Evolutionary conservation across 768 basidiomycete genomes (phyloP).

Genomic region (Tylopilus vinaceipallidus): DNA sequence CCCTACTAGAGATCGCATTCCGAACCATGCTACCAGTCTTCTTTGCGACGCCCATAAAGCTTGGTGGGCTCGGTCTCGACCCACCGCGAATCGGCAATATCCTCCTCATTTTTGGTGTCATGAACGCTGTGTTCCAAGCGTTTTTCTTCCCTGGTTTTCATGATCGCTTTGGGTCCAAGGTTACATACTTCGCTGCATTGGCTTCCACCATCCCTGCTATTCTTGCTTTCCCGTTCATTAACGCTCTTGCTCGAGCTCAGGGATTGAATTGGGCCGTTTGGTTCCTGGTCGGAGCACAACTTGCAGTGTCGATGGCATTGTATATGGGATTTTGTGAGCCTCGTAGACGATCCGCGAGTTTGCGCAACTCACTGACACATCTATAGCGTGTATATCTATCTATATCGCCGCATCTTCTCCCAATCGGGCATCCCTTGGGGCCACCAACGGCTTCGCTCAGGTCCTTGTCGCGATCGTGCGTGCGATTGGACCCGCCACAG

Average conservation of each 20-base stretch:
- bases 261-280: constrained; percentile 50
- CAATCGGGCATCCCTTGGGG: constrained; percentile 62
- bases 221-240: constrained; percentile 60
- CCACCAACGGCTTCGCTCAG: constrained; percentile 66
- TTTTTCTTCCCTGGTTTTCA: constrained; percentile 65
- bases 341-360: neutral
- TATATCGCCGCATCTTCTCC: constrained; percentile 68
- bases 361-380: neutral
- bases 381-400: constrained; percentile 52
- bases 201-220: constrained; percentile 51
- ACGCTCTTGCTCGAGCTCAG: constrained; percentile 46
- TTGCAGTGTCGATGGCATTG: constrained; percentile 43
- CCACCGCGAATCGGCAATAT: constrained; percentile 66
- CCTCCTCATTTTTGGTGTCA: constrained; percentile 56
- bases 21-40: constrained; percentile 69
- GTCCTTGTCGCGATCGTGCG: constrained; percentile 40
- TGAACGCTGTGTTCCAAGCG: constrained; percentile 65
- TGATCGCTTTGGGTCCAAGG: constrained; percentile 60
- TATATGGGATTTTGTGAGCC: constrained; percentile 58
- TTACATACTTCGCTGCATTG: constrained; percentile 53
- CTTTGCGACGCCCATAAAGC: constrained; percentile 63
- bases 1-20: constrained; percentile 65
- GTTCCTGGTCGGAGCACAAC: constrained; percentile 48
- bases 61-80: constrained; percentile 67
- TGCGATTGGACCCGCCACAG: constrained; percentile 50